phyloP scores from a whole-genome alignment of 805 yeast species.

The Candida sphagnicola region DNA sequence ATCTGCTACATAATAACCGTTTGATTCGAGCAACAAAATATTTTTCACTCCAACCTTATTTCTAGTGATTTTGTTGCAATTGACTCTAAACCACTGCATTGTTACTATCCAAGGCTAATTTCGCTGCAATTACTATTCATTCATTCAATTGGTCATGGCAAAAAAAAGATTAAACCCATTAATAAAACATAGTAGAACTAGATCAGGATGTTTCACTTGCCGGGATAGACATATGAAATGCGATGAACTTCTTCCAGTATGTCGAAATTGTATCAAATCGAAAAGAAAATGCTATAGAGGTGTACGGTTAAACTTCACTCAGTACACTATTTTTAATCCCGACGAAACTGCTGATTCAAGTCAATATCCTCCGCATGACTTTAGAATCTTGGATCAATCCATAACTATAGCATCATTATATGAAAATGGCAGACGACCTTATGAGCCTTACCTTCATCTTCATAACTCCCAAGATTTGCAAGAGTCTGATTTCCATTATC shows the following conservation, averaged over 20 bases:
- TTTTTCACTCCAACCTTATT: too few relatives aligned
- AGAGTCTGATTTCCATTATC: conserved; percentile 29
- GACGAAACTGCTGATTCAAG: conserved; percentile 8
- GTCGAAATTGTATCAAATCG: conserved; percentile 52
- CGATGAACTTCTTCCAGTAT: conserved; percentile 60
- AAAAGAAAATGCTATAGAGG: conserved; percentile 47
- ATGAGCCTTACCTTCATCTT: conserved; percentile 28
- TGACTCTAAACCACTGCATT: too few relatives aligned
- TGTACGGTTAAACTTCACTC: conserved; percentile 42
- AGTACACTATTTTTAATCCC: conserved; percentile 36
- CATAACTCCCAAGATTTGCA: conserved; percentile 27
- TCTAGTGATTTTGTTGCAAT: too few relatives aligned
- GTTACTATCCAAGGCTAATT: too few relatives aligned
- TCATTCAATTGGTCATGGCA: conserved; percentile 19
- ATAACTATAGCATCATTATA: conserved; percentile 39
- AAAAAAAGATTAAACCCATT: conserved; percentile 19
- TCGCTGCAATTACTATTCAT: too few relatives aligned
- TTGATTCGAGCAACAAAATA: too few relatives aligned
- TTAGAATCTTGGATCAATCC: conserved; percentile 38
- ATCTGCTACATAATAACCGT: too few relatives aligned
- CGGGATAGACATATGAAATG: conserved; percentile 66
- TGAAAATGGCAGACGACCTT: conserved; percentile 26
- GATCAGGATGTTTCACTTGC: conserved; percentile 58
- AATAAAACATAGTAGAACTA: conserved; percentile 32
- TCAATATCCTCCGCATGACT: conserved; percentile 3